Conservation (phyloP, 1,284 basidiomycete genomes). For the Ceratobasidium sp. region DNA sequence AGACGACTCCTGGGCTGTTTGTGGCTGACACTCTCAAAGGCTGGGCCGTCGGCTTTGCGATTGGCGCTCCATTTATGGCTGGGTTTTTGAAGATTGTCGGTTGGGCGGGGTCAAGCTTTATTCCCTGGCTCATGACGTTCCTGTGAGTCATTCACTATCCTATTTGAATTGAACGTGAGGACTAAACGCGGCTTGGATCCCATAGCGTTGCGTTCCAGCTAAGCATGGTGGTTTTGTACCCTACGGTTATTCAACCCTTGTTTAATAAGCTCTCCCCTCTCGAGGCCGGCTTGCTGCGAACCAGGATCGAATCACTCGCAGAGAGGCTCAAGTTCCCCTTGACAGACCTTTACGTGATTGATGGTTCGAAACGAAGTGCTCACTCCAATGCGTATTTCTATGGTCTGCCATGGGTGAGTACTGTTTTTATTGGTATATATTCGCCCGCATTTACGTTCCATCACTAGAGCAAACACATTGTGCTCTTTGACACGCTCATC, state of each 20-base stretch:
- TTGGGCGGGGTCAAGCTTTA: slow-evolving; percentile 83
- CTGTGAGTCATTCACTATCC: slow-evolving; percentile 44
- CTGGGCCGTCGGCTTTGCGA: slow-evolving; percentile 74
- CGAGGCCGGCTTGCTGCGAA: slow-evolving; percentile 74
- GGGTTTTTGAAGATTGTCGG: slow-evolving; percentile 90
- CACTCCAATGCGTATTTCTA: slow-evolving; percentile 98
- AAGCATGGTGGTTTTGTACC: slow-evolving; percentile 85
- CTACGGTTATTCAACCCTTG: slow-evolving; percentile 91
- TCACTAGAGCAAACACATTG: slow-evolving; percentile 85
- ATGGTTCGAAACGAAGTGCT: slow-evolving; percentile 93
- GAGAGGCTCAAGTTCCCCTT: slow-evolving; percentile 89
- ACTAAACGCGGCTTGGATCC: slow-evolving; percentile 13
- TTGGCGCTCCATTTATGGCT: slow-evolving; percentile 91
- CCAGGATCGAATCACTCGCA: slow-evolving; percentile 79
- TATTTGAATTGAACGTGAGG: neutral
- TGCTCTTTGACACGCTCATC: slow-evolving; percentile 97
- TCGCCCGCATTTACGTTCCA: slow-evolving; percentile 27
- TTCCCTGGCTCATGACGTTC: slow-evolving; percentile 51
- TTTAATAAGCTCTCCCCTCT: slow-evolving; percentile 97
- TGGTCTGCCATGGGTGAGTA: slow-evolving; percentile 85
- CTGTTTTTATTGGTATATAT: neutral
- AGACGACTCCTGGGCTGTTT: slow-evolving; percentile 82
- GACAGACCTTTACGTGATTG: slow-evolving; percentile 95
- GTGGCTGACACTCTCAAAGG: slow-evolving; percentile 83
- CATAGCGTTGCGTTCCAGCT: slow-evolving; percentile 84